A percentile compares a stretch with the other conserved stretches of the same genome.
Conservation (phyloP, 129 eudicot genomes). For the Tagetes patula region DNA sequence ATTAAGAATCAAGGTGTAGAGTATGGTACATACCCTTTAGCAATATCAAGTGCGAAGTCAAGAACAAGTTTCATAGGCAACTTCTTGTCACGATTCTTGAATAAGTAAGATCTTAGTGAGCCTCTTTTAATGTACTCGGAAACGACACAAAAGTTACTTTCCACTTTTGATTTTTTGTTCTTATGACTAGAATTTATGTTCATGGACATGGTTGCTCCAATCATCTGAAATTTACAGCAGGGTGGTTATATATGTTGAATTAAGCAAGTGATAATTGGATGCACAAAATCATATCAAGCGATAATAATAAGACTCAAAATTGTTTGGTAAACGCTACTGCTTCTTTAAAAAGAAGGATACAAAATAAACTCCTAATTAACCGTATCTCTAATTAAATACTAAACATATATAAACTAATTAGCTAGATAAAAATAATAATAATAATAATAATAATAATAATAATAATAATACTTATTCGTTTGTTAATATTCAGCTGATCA, state of each 20-base stretch:
- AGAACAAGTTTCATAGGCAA: constrained; percentile 30
- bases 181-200: neutral
- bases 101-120: constrained; percentile 35
- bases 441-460: too few relatives aligned
- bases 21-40: constrained; percentile 39
- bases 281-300: too few relatives aligned
- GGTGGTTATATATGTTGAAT: neutral
- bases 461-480: too few relatives aligned
- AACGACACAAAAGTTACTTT: constrained; percentile 33
- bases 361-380: too few relatives aligned
- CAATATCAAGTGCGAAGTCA: constrained; percentile 40
- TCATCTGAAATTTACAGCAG: constrained; percentile 17
- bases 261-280: too few relatives aligned
- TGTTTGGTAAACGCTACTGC: too few relatives aligned
- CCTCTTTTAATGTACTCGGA: constrained; percentile 44
- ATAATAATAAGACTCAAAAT: too few relatives aligned
- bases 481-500: too few relatives aligned
- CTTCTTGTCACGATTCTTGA: constrained; percentile 30
- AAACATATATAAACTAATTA: too few relatives aligned
- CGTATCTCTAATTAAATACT: too few relatives aligned
- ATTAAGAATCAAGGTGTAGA: neutral
- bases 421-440: too few relatives aligned
- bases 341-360: too few relatives aligned
- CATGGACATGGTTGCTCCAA: constrained; percentile 34
- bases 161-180: constrained; percentile 12